These are phyloP conservation scores for Pterocarpus macrocarpus DNA, from an alignment of 306 rosid genomes.

Conservation along the genomic window DNA sequence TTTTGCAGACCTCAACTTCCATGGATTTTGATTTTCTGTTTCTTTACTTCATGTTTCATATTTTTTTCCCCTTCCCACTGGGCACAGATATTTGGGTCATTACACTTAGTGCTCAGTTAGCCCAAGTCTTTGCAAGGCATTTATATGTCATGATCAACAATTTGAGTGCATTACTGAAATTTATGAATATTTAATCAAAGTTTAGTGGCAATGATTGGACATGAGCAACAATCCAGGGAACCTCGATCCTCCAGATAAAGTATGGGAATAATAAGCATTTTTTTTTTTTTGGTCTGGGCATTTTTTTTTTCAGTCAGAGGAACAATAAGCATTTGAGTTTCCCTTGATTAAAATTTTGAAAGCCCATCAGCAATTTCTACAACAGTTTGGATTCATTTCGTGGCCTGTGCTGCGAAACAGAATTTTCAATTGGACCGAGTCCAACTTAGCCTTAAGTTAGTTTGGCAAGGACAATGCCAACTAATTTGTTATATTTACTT, in stretches of 20 bases:
- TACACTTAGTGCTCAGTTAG: neutral
- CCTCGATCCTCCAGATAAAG: neutral
- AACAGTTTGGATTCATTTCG: neutral
- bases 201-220: neutral
- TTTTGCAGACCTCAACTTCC: neutral
- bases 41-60: neutral
- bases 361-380: neutral
- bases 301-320: no score
- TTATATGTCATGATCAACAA: neutral
- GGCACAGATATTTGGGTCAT: neutral
- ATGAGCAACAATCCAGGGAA: neutral
- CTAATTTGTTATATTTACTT: neutral
- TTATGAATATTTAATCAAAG: neutral
- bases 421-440: neutral
- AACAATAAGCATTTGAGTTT: neutral
- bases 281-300: no score
- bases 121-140: neutral
- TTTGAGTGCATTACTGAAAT: neutral
- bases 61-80: neutral
- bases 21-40: conserved; percentile 18
- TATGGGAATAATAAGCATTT: neutral
- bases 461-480: neutral
- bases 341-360: neutral
- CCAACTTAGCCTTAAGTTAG: neutral
- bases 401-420: neutral